Evolutionary conservation across 2,329 filamentous ascomycete species (phyloP).

Genomic region (Arthrocladium fulminans): DNA sequence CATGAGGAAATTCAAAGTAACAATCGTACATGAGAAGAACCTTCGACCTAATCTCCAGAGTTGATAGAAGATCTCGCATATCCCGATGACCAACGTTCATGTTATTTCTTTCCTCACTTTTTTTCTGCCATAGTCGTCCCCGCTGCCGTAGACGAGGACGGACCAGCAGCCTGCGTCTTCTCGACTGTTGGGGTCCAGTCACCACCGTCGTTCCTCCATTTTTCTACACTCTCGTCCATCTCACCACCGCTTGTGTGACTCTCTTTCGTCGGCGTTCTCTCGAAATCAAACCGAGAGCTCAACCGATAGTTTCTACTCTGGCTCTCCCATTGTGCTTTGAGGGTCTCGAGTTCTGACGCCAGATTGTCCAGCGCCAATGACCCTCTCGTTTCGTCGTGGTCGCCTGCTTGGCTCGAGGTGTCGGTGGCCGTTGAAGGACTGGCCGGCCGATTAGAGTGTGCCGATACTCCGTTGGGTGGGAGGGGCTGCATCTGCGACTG

Average conservation of each 20-base stretch:
- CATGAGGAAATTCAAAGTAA: background rate
- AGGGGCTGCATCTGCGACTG: conserved; percentile 45
- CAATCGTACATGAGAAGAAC: background rate
- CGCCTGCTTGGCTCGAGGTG: conserved; percentile 32
- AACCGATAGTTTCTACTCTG: conserved; percentile 92
- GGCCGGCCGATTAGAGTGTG: background rate
- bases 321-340: conserved; percentile 87
- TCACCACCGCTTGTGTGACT: conserved; percentile 25
- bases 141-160: background rate
- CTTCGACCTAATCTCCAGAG: background rate
- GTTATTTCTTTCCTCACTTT: background rate
- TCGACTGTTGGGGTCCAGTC: conserved; percentile 38
- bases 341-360: conserved; percentile 80
- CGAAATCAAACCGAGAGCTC: conserved; percentile 83
- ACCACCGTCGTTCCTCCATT: conserved; percentile 73
- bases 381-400: conserved; percentile 43
- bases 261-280: conserved; percentile 46
- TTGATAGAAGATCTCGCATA: background rate
- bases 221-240: conserved; percentile 63
- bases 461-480: background rate
- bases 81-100: background rate
- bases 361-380: conserved; percentile 77
- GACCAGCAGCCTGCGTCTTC: conserved; percentile 6
- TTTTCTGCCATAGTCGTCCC: background rate
- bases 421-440: conserved; percentile 19